Conservation (phyloP, 306 rosid species). For the Ceratonia siliqua region DNA sequence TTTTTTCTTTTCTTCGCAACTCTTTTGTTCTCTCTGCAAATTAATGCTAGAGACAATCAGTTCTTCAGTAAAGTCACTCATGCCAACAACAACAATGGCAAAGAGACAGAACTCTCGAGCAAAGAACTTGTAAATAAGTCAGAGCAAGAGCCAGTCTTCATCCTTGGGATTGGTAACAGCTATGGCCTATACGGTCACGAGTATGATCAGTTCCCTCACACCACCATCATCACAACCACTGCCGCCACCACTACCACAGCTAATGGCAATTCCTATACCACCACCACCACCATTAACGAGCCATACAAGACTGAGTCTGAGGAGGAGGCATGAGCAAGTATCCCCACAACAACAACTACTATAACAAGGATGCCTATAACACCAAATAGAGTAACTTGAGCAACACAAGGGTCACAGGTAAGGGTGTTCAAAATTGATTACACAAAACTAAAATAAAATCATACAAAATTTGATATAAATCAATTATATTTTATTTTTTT, state of each 20-base stretch:
- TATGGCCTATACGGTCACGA: constrained; percentile 93
- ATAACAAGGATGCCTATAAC: constrained; percentile 39
- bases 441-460: too few relatives aligned
- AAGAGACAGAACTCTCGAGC: constrained; percentile 48
- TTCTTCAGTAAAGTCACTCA: constrained; percentile 84
- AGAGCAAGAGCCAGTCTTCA: constrained; percentile 61
- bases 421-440: too few relatives aligned
- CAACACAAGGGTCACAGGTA: constrained; percentile 27
- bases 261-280: constrained; percentile 23
- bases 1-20: constrained; percentile 46
- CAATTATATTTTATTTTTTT: too few relatives aligned
- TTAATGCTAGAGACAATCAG: constrained; percentile 67
- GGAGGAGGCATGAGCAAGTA: constrained; percentile 31
- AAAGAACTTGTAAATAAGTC: constrained; percentile 40
- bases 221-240: constrained; percentile 19
- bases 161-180: constrained; percentile 61
- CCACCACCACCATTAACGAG: neutral
- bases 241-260: constrained; percentile 39
- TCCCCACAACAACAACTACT: constrained; percentile 36
- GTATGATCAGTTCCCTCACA: constrained; percentile 49
- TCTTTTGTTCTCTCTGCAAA: constrained; percentile 54
- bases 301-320: constrained; percentile 44
- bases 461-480: too few relatives aligned
- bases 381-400: constrained; percentile 32
- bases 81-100: constrained; percentile 36